These are phyloP conservation scores for Pythium angustatum DNA, from an alignment of 352 stramenopile genomes.

Conservation along the genomic window DNA sequence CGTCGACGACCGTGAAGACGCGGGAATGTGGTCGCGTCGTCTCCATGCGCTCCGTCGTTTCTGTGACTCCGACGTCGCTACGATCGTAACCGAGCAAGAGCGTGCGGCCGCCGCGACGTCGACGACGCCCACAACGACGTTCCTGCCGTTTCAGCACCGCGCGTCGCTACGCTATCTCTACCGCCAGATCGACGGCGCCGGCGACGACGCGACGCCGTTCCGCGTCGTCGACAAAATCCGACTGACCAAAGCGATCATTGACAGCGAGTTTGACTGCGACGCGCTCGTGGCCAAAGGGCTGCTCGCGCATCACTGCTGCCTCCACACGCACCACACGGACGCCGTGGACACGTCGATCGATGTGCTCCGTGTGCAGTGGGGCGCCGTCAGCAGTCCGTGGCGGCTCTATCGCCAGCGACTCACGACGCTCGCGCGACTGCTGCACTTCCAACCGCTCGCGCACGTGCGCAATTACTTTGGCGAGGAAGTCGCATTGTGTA, in stretches of 20 bases:
- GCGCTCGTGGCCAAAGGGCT: conserved; percentile 50
- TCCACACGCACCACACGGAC: conserved; percentile 57
- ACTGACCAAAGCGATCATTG: conserved; percentile 68
- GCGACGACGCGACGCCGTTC: conserved; percentile 49
- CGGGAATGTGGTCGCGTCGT: conserved; percentile 65
- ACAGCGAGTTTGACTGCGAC: conserved; percentile 74
- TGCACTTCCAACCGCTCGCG: conserved; percentile 44
- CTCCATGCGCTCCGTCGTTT: conserved; percentile 54
- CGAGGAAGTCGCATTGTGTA: conserved; percentile 78
- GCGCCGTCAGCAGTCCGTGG: conserved; percentile 34
- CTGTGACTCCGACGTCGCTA: conserved; percentile 31
- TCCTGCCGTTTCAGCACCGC: conserved; percentile 54
- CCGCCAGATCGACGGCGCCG: conserved; percentile 54
- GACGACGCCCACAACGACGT: conserved; percentile 12
- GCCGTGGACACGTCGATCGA: conserved; percentile 72
- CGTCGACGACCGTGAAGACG: conserved; percentile 42
- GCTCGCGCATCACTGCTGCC: conserved; percentile 55
- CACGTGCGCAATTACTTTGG: conserved; percentile 83
- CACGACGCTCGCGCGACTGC: conserved; percentile 20
- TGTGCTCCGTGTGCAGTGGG: conserved; percentile 57
- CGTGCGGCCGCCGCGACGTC: background rate
- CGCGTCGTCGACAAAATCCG: conserved; percentile 78
- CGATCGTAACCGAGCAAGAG: conserved; percentile 18
- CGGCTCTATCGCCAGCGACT: conserved; percentile 26
- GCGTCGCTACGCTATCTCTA: conserved; percentile 68